Evolutionary conservation across 768 basidiomycete species (phyloP).

Genomic region (Krasilnikovozyma curviuscula): DNA sequence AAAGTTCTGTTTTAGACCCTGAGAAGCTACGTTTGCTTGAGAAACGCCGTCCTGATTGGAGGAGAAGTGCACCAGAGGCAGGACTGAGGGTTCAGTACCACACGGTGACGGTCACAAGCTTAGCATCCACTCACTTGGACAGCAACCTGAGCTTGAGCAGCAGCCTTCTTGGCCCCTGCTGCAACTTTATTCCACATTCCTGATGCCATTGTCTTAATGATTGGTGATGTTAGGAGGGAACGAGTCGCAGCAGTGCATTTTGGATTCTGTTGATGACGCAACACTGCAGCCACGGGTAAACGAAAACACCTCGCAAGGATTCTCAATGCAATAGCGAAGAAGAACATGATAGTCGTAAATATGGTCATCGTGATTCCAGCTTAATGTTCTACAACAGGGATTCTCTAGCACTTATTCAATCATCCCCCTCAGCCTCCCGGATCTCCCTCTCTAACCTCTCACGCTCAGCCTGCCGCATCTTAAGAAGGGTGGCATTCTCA

Average conservation of each 20-base stretch:
- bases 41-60: neutral
- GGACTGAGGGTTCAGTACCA: neutral
- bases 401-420: too few species aligned
- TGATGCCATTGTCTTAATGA: too few species aligned
- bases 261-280: too few species aligned
- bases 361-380: too few species aligned
- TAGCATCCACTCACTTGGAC: conserved; percentile 45
- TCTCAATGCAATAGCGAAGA: too few species aligned
- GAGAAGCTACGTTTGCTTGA: conserved; percentile 41
- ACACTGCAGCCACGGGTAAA: too few species aligned
- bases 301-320: too few species aligned
- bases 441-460: conserved; percentile 41
- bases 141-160: conserved; percentile 59
- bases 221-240: too few species aligned
- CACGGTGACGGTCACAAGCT: conserved; percentile 22
- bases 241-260: too few species aligned
- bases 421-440: conserved; percentile 30
- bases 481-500: conserved; percentile 58
- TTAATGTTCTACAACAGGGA: too few species aligned
- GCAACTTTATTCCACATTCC: too few species aligned
- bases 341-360: too few species aligned
- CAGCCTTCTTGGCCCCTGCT: conserved; percentile 63
- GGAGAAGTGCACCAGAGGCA: neutral
- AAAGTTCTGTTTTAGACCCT: conserved; percentile 66
- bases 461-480: conserved; percentile 61